These are phyloP conservation scores for Mortierella sp. DNA, from an alignment of 371 early-diverging fungal species.

Conservation along the genomic window DNA sequence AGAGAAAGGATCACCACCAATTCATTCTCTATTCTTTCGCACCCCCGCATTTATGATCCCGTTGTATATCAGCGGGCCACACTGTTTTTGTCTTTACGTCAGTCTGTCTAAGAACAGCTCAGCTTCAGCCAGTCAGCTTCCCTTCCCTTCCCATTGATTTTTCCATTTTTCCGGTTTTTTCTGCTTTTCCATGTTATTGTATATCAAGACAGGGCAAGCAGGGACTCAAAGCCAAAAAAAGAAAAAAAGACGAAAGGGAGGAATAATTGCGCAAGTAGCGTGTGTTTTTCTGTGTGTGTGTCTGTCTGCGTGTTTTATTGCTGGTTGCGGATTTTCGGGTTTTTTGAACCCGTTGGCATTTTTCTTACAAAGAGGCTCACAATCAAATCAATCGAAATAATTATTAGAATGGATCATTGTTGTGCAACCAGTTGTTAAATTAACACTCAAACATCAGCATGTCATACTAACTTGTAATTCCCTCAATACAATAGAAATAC, in stretches of 20 bases:
- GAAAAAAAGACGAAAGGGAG: too few relatives aligned
- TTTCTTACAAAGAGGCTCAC: not conserved
- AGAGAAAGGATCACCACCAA: not conserved
- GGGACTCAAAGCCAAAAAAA: not conserved
- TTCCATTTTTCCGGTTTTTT: too few relatives aligned
- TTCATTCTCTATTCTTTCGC: not conserved
- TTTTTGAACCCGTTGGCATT: not conserved
- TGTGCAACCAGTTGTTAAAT: not conserved
- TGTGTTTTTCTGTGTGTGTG: not conserved
- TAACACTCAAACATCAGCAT: too few relatives aligned
- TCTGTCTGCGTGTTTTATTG: not conserved
- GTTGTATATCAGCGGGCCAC: not conserved
- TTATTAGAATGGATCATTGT: not conserved
- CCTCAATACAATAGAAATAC: slow-evolving; percentile 77
- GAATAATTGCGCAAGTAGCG: not conserved
- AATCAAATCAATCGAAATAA: too few relatives aligned
- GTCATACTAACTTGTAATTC: not conserved
- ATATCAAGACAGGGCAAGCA: too few relatives aligned
- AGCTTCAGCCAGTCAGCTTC: not conserved
- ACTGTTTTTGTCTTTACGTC: not conserved
- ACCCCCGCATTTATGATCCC: not conserved
- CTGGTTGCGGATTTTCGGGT: not conserved
- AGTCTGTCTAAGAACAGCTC: slow-evolving; percentile 6
- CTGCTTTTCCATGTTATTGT: too few relatives aligned
- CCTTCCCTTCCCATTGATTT: too few relatives aligned